A percentile compares a stretch with the other conserved stretches of the same genome.
Evolutionary conservation across 208 protist species (phyloP).

Genomic region (Crithidia fasciculata): DNA sequence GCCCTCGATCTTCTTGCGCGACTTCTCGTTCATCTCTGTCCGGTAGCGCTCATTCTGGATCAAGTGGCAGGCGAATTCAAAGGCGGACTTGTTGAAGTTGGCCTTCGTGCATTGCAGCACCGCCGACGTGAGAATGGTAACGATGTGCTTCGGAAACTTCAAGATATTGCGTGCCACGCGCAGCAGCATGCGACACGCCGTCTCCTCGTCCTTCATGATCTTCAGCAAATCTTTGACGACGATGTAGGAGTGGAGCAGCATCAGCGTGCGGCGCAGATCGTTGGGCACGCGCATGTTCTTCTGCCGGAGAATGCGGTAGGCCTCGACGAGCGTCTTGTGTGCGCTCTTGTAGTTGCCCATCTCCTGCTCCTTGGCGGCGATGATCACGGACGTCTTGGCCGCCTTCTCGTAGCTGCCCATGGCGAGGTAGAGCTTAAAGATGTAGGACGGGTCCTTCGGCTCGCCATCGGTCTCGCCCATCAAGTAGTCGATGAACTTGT

Average conservation of each 20-base stretch:
- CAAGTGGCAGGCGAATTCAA: conserved; percentile 95
- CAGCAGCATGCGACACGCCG: conserved; percentile 95
- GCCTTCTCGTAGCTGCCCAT: conserved; percentile 96
- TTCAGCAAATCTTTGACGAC: conserved; percentile 95
- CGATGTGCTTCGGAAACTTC: conserved; percentile 94
- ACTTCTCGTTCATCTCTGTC: conserved; percentile 91
- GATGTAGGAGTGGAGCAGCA: conserved; percentile 97
- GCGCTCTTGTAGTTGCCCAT: conserved; percentile 94
- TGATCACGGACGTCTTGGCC: conserved; percentile 95
- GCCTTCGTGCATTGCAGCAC: conserved; percentile 96
- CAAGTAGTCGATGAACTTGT: conserved; percentile 95
- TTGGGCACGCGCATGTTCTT: conserved; percentile 90
- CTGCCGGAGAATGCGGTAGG: conserved; percentile 88
- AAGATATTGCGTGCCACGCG: conserved; percentile 95
- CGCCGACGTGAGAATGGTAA: conserved; percentile 95
- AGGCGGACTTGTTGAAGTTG: conserved; percentile 92
- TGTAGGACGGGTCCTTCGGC: conserved; percentile 97
- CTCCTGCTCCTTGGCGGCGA: conserved; percentile 95
- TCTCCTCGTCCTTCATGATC: conserved; percentile 88
- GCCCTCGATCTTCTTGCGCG: conserved; percentile 96
- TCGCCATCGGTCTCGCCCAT: conserved; percentile 95
- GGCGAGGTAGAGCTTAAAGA: conserved; percentile 97
- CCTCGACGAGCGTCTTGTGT: conserved; percentile 95
- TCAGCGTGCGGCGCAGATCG: conserved; percentile 91
- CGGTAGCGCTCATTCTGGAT: conserved; percentile 96